Evolutionary conservation across 495 filamentous ascomycete species (phyloP).

Genomic region (Barbatosphaeria neglecta): DNA sequence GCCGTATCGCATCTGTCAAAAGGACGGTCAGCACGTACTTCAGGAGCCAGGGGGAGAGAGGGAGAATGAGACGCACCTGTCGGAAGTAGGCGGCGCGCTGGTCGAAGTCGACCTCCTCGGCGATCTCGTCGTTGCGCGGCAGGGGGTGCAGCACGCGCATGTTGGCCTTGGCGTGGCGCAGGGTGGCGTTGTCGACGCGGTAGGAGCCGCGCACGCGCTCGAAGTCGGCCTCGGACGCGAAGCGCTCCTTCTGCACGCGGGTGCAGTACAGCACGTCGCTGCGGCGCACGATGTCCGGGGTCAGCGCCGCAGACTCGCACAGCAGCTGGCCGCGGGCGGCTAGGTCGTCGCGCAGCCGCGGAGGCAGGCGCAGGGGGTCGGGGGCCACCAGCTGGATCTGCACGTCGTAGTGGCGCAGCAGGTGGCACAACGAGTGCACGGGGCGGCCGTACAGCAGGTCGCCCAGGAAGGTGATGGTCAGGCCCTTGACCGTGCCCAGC

Average conservation of each 20-base stretch:
- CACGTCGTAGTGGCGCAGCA: conserved; percentile 90
- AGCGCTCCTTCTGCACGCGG: conserved; percentile 90
- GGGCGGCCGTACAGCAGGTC: conserved; percentile 88
- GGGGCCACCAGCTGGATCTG: conserved; percentile 85
- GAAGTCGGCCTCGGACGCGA: conserved; percentile 64
- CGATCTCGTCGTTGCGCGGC: conserved; percentile 82
- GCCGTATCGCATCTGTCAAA: conserved; percentile 82
- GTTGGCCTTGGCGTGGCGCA: conserved; percentile 80
- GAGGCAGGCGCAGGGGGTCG: conserved; percentile 61
- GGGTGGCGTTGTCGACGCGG: conserved; percentile 77
- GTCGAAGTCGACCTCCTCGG: conserved; percentile 94
- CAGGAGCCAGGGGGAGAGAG: too few species aligned
- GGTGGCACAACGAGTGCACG: conserved; percentile 85
- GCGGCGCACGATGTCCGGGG: conserved; percentile 66
- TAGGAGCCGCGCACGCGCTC: conserved; percentile 79
- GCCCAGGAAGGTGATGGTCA: conserved; percentile 91
- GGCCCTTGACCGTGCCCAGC: conserved; percentile 81
- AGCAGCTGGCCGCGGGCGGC: conserved; percentile 61
- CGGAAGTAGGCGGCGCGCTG: conserved; percentile 94
- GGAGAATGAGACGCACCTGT: conserved; percentile 59
- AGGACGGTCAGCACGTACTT: conserved; percentile 28
- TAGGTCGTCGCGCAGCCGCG: conserved; percentile 58
- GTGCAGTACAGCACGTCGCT: conserved; percentile 94
- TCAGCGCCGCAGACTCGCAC: conserved; percentile 63
- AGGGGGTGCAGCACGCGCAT: conserved; percentile 95